Base-by-base conservation (phyloP, 1,139 yeast genomes). In the Keqinozyma sinolaborantium region DNA sequence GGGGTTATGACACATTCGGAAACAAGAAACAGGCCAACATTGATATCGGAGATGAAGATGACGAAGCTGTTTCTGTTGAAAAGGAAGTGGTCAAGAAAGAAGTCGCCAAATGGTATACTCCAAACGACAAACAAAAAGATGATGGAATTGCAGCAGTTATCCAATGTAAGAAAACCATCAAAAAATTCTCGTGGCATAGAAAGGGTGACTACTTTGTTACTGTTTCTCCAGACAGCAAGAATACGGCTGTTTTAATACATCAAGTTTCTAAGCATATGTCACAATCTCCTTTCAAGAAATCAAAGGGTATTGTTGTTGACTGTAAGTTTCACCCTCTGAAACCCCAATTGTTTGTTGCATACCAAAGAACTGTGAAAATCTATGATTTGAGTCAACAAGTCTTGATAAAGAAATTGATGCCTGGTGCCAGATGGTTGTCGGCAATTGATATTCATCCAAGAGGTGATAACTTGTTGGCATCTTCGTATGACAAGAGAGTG, bases 261-360 rank as follows among this genome's bases (percentile, higher is more conserved):
- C 97, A 92, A 64, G 64, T 92, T 31, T 86, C 97, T 4, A 88
- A 88, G 60, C 98, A 92, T 65, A 73, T 83, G 40, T 83, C 97
- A n/a, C 99, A 92, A 64, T 85, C 96, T 12, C 99, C 99, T 41
- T 92, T 92, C 75, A 76, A 80, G 48, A 87, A 87, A 60, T 78
- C 95, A 24, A 86, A 86, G 67, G 99, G 99, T 42, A 82, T 90
- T 41, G 82, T 90, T 28, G 88, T 88, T 81, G 95, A 87, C 56
- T 97, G 96, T 42, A 84, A 83, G 60, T 92, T 92, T 77, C 99
- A 92, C 61, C 98, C 99, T 16, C 82, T 86, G 64, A 82, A 86
- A 52, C 98, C 99, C 13, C 95, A 87, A 54, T 71, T 92, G 42
- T 85, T 86, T 53, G 97, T 94, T 30, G 92, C 95, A 45, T 85